phyloP scores from a whole-genome alignment of 2,329 filamentous ascomycete genomes.

The Epicoccum sorghinum region DNA sequence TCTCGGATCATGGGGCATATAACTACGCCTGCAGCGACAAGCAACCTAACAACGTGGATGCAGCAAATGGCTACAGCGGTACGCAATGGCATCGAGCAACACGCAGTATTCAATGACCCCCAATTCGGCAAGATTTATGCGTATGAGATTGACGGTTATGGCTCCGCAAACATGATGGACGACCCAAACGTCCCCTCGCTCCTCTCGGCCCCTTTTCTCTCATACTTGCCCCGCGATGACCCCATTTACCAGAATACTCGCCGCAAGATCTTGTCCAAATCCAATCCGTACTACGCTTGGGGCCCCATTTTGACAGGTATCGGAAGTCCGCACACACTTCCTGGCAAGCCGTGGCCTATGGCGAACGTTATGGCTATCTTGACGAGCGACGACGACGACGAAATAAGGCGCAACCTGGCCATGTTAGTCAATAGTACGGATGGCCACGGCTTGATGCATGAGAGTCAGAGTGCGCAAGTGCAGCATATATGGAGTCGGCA shows the following conservation, averaged over 20 bases:
- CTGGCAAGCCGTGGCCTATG: constrained; percentile 58
- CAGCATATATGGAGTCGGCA: constrained; percentile 53
- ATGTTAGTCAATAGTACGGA: constrained; percentile 55
- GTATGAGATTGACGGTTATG: constrained; percentile 57
- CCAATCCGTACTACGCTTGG: constrained; percentile 57
- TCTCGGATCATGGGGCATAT: constrained; percentile 59
- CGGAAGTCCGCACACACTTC: constrained; percentile 54
- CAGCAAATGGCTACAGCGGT: constrained; percentile 57
- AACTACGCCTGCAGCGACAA: constrained; percentile 37
- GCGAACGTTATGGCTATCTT: constrained; percentile 56
- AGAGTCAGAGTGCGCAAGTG: constrained; percentile 54
- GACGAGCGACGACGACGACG: constrained; percentile 54
- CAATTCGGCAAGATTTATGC: constrained; percentile 51
- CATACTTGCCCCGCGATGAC: constrained; percentile 54
- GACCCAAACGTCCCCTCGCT: constrained; percentile 74
- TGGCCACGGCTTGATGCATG: constrained; percentile 57
- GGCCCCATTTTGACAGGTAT: constrained; percentile 54
- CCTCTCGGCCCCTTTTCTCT: constrained; percentile 67
- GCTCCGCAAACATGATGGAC: constrained; percentile 66
- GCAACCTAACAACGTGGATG: constrained; percentile 63
- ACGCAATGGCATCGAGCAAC: constrained; percentile 50
- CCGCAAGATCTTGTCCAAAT: constrained; percentile 47
- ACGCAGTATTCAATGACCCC: constrained; percentile 47
- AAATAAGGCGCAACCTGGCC: constrained; percentile 51
- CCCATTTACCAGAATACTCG: constrained; percentile 54